phyloP scores from a whole-genome alignment of 371 early-diverging fungal species.

The Basidiobolus meristosporus region DNA sequence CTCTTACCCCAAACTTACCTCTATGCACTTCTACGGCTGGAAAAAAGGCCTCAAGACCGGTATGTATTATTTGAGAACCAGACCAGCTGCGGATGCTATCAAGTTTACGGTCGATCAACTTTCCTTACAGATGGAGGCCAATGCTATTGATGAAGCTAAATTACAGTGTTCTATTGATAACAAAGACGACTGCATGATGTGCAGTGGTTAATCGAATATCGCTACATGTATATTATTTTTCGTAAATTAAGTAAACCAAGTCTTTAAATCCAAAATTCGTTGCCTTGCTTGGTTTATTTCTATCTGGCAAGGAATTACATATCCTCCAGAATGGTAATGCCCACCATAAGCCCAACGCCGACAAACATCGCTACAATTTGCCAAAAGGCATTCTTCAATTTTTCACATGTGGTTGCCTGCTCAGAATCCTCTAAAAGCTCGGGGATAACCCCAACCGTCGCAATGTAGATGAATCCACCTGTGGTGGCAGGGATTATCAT shows the following conservation, averaged over 20 bases:
- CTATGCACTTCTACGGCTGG: conserved; percentile 99
- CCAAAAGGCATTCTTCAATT: conserved; percentile 4
- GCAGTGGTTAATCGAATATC: conserved; percentile 37
- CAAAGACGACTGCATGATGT: conserved; percentile 79
- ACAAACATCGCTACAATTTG: conserved; percentile 17
- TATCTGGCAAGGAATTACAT: too few species aligned
- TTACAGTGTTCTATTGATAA: conserved; percentile 75
- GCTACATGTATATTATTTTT: background rate
- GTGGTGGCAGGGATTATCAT: conserved; percentile 74
- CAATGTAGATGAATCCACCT: conserved; percentile 78
- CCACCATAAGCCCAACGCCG: conserved; percentile 22
- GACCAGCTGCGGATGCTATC: conserved; percentile 96
- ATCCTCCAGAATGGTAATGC: too few species aligned
- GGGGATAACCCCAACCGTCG: conserved; percentile 72
- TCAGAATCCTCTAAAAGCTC: conserved; percentile 51
- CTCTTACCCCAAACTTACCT: conserved; percentile 79
- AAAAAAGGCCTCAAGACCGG: conserved; percentile 98
- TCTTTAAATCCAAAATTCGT: too few species aligned
- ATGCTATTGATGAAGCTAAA: conserved; percentile 33
- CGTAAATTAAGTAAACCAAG: too few species aligned
- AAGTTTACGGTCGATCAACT: conserved; percentile 67
- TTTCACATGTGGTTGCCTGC: too few species aligned
- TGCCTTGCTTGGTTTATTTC: too few species aligned
- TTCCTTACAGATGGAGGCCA: conserved; percentile 16
- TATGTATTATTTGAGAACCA: conserved; percentile 97